A percentile compares a stretch with the other conserved stretches of the same genome.
Evolutionary conservation across 23 red algal species (phyloP).

Genomic region (Gracilaria vermiculophylla): DNA sequence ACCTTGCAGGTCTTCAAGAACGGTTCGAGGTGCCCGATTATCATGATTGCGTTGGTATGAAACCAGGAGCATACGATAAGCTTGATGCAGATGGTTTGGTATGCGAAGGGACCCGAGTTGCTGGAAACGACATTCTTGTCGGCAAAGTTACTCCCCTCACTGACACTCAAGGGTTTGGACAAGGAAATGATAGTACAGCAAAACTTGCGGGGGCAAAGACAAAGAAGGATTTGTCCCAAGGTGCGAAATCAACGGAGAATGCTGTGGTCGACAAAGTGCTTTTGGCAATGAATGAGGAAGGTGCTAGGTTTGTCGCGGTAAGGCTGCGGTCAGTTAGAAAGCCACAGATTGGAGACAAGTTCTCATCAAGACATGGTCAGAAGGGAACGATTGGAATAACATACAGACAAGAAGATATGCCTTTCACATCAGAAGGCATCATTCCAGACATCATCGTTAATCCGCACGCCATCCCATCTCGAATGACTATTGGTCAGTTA

Average conservation of each 20-base stretch:
- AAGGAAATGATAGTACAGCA: conserved; percentile 13
- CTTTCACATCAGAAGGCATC: conserved; percentile 93
- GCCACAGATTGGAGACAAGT: conserved; percentile 99
- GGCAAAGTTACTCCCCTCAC: conserved; percentile 81
- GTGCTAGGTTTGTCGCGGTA: conserved; percentile 85
- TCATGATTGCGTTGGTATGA: conserved; percentile 73
- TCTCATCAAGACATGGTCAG: conserved; percentile 97
- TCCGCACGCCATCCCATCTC: conserved; percentile 97
- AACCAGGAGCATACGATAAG: conserved; percentile 84
- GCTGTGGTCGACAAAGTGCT: conserved; percentile 97
- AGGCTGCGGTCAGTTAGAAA: conserved; percentile 88
- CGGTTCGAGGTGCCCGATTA: conserved; percentile 73
- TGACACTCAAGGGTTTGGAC: conserved; percentile 10
- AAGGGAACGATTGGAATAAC: conserved; percentile 97
- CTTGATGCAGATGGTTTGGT: conserved; percentile 95
- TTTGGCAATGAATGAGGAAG: conserved; percentile 82
- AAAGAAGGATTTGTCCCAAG: conserved; percentile 88
- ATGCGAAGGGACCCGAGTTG: conserved; percentile 78
- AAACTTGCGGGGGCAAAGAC: conserved; percentile 68
- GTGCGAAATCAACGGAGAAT: conserved; percentile 88
- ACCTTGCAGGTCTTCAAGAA: conserved; percentile 76
- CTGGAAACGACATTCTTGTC: conserved; percentile 85
- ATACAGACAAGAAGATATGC: conserved; percentile 96
- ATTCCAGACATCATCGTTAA: conserved; percentile 99
- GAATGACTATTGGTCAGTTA: conserved; percentile 98